Conservation (phyloP, 192 early-diverging fungal species). For the Coemansia interrupta region DNA sequence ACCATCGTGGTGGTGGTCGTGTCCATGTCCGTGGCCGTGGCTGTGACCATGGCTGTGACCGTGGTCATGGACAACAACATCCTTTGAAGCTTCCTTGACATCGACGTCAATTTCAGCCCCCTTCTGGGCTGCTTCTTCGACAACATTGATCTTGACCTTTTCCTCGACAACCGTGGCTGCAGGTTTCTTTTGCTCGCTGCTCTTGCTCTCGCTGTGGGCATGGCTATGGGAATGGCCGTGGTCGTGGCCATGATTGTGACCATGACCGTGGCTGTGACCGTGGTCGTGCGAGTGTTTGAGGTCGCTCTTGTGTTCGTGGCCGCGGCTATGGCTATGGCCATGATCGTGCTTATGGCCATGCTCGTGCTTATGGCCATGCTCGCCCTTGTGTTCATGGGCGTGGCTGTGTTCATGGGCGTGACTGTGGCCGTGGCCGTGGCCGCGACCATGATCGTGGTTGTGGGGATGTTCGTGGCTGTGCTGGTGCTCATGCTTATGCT, state of each 20-base stretch:
- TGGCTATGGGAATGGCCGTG: slow-evolving; percentile 3
- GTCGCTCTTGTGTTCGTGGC: slow-evolving; percentile 2
- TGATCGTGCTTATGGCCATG: slow-evolving; percentile 16
- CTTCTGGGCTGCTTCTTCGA: neutral
- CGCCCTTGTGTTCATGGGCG: slow-evolving; percentile 5
- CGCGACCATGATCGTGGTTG: slow-evolving; percentile 1
- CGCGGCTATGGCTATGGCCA: slow-evolving; percentile 12
- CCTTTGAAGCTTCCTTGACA: slow-evolving; percentile 7
- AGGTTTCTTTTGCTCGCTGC: neutral
- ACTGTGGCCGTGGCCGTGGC: slow-evolving; percentile 4
- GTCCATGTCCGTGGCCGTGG: slow-evolving; percentile 22
- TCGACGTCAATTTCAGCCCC: neutral
- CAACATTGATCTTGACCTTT: slow-evolving; percentile 6
- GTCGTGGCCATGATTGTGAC: slow-evolving; percentile 7
- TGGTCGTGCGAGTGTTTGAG: slow-evolving; percentile 6
- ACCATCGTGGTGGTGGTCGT: slow-evolving; percentile 19
- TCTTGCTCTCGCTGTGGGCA: neutral
- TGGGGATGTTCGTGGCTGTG: neutral
- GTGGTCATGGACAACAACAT: slow-evolving; percentile 13
- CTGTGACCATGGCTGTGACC: slow-evolving; percentile 23
- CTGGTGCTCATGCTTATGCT: neutral
- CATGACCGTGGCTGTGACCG: slow-evolving; percentile 10
- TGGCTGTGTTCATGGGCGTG: slow-evolving; percentile 6
- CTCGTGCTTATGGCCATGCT: slow-evolving; percentile 7
- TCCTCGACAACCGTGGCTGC: slow-evolving; percentile 2